phyloP scores from a whole-genome alignment of 2,329 filamentous ascomycete genomes.

The Gaeumannomyces sp. region DNA sequence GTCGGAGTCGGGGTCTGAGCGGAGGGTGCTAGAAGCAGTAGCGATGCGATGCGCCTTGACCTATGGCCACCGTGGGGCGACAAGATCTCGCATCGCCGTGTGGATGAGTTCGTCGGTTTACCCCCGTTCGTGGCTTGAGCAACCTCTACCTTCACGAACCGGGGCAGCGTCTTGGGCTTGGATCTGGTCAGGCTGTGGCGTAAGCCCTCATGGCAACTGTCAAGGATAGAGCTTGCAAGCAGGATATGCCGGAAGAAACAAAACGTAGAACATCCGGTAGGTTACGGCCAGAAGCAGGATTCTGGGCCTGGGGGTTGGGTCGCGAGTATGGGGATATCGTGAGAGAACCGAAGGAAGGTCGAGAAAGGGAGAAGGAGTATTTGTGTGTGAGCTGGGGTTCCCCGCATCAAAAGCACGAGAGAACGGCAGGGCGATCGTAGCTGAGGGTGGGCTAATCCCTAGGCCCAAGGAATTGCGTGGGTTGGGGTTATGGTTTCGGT shows the following conservation, averaged over 20 bases:
- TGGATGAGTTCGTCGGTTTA: neutral
- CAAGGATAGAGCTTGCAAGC: neutral
- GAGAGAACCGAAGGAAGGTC: neutral
- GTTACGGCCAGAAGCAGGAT: neutral
- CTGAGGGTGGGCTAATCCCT: neutral
- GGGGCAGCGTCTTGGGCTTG: neutral
- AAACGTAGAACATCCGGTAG: neutral
- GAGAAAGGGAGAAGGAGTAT: slow-evolving; percentile 2
- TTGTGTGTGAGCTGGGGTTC: slow-evolving; percentile 1
- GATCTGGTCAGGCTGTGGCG: neutral
- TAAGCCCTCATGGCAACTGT: neutral
- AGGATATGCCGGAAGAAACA: neutral
- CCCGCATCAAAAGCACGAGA: slow-evolving; percentile 2
- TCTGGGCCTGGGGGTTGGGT: neutral
- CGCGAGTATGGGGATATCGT: neutral
- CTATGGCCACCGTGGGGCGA: neutral
- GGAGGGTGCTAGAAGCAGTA: neutral
- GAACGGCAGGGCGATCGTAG: neutral
- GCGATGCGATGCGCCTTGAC: neutral
- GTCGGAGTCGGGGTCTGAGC: neutral
- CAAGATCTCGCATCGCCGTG: neutral
- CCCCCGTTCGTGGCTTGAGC: neutral
- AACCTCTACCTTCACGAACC: neutral
- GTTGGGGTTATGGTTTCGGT: neutral
- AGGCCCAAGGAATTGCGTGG: neutral